Conservation (phyloP, 208 protist species). For the Leishmania martiniquensis region DNA sequence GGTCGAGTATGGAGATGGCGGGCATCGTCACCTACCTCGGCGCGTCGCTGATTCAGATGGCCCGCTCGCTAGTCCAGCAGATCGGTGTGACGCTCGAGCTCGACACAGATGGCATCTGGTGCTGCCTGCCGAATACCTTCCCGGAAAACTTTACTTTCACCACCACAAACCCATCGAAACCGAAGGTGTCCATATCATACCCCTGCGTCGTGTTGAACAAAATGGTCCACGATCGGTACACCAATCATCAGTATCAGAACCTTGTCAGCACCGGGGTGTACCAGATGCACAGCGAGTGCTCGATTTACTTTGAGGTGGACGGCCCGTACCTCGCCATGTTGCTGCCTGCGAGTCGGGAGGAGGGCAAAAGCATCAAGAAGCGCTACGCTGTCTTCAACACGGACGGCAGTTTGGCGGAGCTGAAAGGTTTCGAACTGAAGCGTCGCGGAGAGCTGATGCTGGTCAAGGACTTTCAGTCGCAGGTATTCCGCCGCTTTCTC, state of each 20-base stretch:
- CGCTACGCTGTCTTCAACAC: slow-evolving; percentile 99
- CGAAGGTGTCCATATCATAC: slow-evolving; percentile 93
- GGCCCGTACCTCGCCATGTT: slow-evolving; percentile 99
- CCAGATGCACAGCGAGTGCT: slow-evolving; percentile 93
- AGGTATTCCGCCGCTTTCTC: slow-evolving; percentile 97
- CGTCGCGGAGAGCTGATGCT: slow-evolving; percentile 99
- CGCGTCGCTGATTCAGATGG: slow-evolving; percentile 99
- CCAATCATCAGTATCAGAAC: slow-evolving; percentile 99
- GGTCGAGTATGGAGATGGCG: slow-evolving; percentile 99
- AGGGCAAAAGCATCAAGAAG: slow-evolving; percentile 99
- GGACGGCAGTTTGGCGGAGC: slow-evolving; percentile 97
- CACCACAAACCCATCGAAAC: slow-evolving; percentile 52
- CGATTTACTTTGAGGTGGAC: slow-evolving; percentile 99
- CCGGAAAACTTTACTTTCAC: slow-evolving; percentile 97
- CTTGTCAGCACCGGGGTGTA: slow-evolving; percentile 76
- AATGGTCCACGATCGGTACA: slow-evolving; percentile 96
- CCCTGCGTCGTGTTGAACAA: slow-evolving; percentile 99
- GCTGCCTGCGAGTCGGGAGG: slow-evolving; percentile 98
- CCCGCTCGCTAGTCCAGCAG: slow-evolving; percentile 96
- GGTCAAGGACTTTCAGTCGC: slow-evolving; percentile 99
- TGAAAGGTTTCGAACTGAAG: slow-evolving; percentile 99
- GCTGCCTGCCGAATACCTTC: slow-evolving; percentile 97
- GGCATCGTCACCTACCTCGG: slow-evolving; percentile 98
- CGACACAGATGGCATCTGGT: slow-evolving; percentile 99
- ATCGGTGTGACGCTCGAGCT: slow-evolving; percentile 99